Conservation (phyloP, 2,329 filamentous ascomycete species). For the Penicillium glabrum region DNA sequence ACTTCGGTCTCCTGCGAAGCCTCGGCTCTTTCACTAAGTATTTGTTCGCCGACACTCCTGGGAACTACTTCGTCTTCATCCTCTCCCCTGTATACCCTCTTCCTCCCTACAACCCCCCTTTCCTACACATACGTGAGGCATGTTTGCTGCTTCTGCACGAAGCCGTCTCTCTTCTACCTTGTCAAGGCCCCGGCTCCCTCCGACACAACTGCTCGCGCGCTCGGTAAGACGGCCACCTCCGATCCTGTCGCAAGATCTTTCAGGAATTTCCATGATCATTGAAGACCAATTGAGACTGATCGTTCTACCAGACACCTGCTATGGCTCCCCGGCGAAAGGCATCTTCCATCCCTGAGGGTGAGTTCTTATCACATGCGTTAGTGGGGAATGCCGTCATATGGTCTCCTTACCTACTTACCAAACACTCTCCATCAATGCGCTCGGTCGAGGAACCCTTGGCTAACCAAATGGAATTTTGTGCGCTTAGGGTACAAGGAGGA, state of each 20-base stretch:
- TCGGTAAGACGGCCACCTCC: constrained; percentile 27
- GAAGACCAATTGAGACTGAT: constrained; percentile 11
- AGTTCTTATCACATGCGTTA: constrained; percentile 24
- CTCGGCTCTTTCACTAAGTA: constrained; percentile 21
- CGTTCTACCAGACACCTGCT: constrained; percentile 30
- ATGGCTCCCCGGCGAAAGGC: constrained; percentile 45
- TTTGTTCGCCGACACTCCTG: constrained; percentile 7
- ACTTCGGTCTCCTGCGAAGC: constrained; percentile 12
- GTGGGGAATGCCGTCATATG: constrained; percentile 3
- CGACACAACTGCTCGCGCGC: constrained; percentile 35
- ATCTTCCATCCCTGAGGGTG: constrained; percentile 49
- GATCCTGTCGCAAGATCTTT: neutral
- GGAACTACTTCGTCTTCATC: constrained; percentile 9
- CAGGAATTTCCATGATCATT: neutral
- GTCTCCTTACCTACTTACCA: neutral
- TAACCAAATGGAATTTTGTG: neutral
- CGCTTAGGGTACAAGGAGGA: constrained; percentile 64
- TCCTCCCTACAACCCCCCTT: constrained; percentile 5
- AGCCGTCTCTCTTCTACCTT: constrained; percentile 42
- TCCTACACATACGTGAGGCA: constrained; percentile 30
- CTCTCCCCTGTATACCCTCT: constrained; percentile 1
- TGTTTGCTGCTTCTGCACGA: constrained; percentile 46
- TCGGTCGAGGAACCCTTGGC: neutral
- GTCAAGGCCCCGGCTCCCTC: constrained; percentile 38
- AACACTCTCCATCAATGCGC: neutral